Conservation (phyloP, 179 eudicot species). For the Gypsophila paniculata region DNA sequence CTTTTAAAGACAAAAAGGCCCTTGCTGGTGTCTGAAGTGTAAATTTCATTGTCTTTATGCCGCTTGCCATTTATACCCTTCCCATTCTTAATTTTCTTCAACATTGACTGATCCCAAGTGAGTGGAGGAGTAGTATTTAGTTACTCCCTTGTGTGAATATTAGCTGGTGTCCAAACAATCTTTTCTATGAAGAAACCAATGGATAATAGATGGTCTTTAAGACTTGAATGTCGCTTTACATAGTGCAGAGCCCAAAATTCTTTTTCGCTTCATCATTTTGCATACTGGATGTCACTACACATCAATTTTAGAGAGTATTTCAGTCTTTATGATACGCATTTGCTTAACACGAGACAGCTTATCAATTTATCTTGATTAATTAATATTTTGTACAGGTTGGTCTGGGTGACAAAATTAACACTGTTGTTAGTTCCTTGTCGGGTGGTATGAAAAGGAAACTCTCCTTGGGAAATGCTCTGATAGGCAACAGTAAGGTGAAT, state of each 20-base stretch:
- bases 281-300: neutral
- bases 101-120: neutral
- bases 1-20: neutral
- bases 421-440: conserved; percentile 77
- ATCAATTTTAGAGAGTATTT: neutral
- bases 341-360: neutral
- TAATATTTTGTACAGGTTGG: conserved; percentile 60
- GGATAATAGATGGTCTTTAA: neutral
- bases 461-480: conserved; percentile 88
- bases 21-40: neutral
- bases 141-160: neutral
- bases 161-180: neutral
- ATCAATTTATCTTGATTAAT: conserved; percentile 17
- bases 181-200: neutral
- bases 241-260: neutral
- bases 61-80: neutral
- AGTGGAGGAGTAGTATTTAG: neutral
- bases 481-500: conserved; percentile 89
- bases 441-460: conserved; percentile 99
- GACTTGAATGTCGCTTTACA: neutral
- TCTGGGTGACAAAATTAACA: conserved; percentile 80
- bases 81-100: neutral
- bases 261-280: neutral
- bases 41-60: neutral
- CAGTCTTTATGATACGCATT: neutral